phyloP scores from a whole-genome alignment of 1,284 basidiomycete genomes.

The Hypsizygus ulmarius region DNA sequence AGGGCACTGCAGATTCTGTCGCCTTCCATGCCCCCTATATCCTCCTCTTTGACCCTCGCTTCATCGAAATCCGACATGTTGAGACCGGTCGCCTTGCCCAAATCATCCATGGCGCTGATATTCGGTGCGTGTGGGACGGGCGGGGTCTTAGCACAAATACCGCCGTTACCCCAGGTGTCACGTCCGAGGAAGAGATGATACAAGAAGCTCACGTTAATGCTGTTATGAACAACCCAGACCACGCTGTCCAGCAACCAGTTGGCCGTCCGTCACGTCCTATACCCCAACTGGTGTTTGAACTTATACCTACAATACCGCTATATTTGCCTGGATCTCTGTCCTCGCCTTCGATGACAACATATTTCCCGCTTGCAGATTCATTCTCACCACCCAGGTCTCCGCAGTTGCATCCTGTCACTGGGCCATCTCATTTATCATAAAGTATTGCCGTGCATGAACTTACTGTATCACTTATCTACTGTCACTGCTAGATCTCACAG shows the following conservation, averaged over 20 bases:
- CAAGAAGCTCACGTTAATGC: constrained; percentile 75
- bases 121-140: constrained; percentile 88
- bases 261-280: constrained; percentile 42
- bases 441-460: constrained; percentile 2
- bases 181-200: constrained; percentile 43
- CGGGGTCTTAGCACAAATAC: constrained; percentile 54
- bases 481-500: background rate
- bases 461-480: constrained; percentile 11
- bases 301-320: constrained; percentile 74
- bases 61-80: constrained; percentile 91
- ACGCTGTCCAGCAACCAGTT: constrained; percentile 26
- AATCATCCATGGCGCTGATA: constrained; percentile 85
- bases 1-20: constrained; percentile 85
- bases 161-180: constrained; percentile 67
- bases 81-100: constrained; percentile 85
- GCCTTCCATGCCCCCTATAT: constrained; percentile 89
- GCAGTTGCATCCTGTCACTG: constrained; percentile 21
- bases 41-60: constrained; percentile 86
- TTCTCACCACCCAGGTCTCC: constrained; percentile 59
- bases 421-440: constrained; percentile 11
- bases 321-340: constrained; percentile 51
- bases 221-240: constrained; percentile 64
- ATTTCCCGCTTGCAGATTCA: constrained; percentile 49
- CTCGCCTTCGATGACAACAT: constrained; percentile 60
- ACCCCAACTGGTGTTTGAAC: constrained; percentile 77